Evolutionary conservation across 1,284 basidiomycete species (phyloP), one percentile per base, ranked within the genome.

Genomic region (Exobasidium cylindrosporum): DNA sequence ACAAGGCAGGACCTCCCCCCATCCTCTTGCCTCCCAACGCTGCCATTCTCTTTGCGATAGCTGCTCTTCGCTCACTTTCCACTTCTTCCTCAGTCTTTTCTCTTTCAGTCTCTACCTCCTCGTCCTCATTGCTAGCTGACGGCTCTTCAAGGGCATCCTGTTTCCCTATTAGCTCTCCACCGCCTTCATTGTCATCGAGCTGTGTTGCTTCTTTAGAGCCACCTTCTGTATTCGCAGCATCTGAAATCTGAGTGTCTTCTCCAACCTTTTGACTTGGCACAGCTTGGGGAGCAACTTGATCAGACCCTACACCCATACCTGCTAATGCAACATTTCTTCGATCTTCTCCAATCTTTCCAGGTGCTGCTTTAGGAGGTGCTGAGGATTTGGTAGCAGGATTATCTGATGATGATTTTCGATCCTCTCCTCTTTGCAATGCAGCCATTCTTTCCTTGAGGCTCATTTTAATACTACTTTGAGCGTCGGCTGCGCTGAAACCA

Each of bases 371-470:
- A 3, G 46, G 30, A 11, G 13, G 32, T 4, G 52, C 45, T 23
- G 47, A 10, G 11, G 58, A 50, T 30, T 32, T 32, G 1, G 14
- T n/a, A 47, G 58, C 30, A 35, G 47, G 21, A n/a, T 52, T 56
- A 10, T 40, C 58, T 10, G 23, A 30, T 54, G 21, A 30, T 6
- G 57, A 21, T 17, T 21, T 26, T 17, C 17, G 49, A 3, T 26
- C 46, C 3, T 75, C 69, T 17, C 66, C 65, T n/a, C 74, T 69
- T 32, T 77, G 77, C 21, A 79, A 65, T 4, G 77, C 77, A 7
- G 77, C 76, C 77, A 79, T 79, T 28, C 77, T 66, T 29, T 79
- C 76, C 60, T 79, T 79, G 35, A 79, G 60, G 40, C 72, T 74
- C 71, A 78, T 72, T 62, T 78, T 76, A 65, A 79, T 79, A 35